Conservation (phyloP, 2,329 filamentous ascomycete species). For the Cercospora zeae-maydis region DNA sequence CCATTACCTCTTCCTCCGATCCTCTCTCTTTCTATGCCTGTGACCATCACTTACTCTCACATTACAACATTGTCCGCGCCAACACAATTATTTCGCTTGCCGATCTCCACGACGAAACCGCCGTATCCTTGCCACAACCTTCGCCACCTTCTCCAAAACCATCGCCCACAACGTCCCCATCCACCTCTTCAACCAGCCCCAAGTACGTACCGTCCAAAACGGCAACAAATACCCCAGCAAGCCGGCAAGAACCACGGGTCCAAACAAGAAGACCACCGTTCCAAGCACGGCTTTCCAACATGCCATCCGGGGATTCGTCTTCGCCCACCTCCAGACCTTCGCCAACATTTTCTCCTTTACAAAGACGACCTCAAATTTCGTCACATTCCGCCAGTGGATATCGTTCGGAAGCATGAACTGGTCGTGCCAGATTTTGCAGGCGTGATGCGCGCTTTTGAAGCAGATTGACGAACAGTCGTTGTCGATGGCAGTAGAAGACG, state of each 20-base stretch:
- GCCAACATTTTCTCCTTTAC: neutral
- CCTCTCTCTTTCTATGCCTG: no score
- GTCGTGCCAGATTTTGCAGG: neutral
- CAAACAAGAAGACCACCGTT: neutral
- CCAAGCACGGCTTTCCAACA: neutral
- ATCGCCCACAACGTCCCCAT: neutral
- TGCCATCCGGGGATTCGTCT: neutral
- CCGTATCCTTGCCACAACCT: neutral
- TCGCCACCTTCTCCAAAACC: neutral
- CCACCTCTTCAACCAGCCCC: neutral
- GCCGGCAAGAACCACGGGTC: neutral
- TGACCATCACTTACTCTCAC: no score
- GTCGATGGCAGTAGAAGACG: neutral
- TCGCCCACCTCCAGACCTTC: neutral
- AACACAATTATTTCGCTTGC: no score
- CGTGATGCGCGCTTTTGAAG: neutral
- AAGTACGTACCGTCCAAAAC: neutral
- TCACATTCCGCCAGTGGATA: neutral
- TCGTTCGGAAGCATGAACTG: neutral
- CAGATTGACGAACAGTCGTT: neutral
- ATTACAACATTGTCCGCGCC: no score
- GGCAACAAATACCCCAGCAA: neutral
- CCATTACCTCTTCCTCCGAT: no score
- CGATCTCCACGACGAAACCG: neutral
- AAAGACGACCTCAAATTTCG: neutral